A percentile compares a stretch with the other conserved stretches of the same genome.
Evolutionary conservation across 1,139 yeast genomes (phyloP).

Genomic region (Diutina ranongensis): DNA sequence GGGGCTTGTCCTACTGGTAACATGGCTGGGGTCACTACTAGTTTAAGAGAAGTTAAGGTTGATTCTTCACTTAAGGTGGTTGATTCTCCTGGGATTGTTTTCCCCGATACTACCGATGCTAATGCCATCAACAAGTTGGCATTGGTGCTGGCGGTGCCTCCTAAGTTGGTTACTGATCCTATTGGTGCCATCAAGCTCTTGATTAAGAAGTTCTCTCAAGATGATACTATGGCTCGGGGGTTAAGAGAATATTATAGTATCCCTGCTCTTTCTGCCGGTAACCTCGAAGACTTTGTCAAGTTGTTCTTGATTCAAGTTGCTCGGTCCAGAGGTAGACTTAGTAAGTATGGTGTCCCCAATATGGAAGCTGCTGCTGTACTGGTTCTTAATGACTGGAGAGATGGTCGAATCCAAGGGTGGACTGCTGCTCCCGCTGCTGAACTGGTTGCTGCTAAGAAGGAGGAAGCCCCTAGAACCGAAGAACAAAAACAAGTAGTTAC

Average conservation of each 20-base stretch:
- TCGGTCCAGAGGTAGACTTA: slow-evolving; percentile 82
- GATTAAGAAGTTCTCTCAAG: slow-evolving; percentile 62
- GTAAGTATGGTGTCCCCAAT: slow-evolving; percentile 90
- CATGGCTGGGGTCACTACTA: slow-evolving; percentile 93
- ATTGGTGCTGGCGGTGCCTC: slow-evolving; percentile 80
- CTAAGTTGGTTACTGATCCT: slow-evolving; percentile 79
- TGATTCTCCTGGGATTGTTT: slow-evolving; percentile 97
- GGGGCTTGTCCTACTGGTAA: slow-evolving; percentile 95
- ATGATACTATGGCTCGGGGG: slow-evolving; percentile 63
- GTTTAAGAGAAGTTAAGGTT: slow-evolving; percentile 82
- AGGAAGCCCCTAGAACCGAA: slow-evolving; percentile 37
- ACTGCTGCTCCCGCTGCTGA: slow-evolving; percentile 65
- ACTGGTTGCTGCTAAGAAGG: slow-evolving; percentile 18
- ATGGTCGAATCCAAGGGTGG: slow-evolving; percentile 91
- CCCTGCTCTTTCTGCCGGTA: slow-evolving; percentile 67
- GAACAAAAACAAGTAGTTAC: slow-evolving; percentile 76
- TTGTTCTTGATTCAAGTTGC: slow-evolving; percentile 89
- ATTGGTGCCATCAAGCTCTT: slow-evolving; percentile 68
- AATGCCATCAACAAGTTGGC: slow-evolving; percentile 62
- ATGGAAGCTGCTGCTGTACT: slow-evolving; percentile 73
- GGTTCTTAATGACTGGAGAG: slow-evolving; percentile 92
- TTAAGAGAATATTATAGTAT: slow-evolving; percentile 63
- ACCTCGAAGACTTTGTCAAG: slow-evolving; percentile 59
- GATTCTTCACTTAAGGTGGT: slow-evolving; percentile 81
- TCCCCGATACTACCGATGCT: slow-evolving; percentile 56